phyloP scores from a whole-genome alignment of 441 rosid genomes.

The Euphorbia schlechtendalii region DNA sequence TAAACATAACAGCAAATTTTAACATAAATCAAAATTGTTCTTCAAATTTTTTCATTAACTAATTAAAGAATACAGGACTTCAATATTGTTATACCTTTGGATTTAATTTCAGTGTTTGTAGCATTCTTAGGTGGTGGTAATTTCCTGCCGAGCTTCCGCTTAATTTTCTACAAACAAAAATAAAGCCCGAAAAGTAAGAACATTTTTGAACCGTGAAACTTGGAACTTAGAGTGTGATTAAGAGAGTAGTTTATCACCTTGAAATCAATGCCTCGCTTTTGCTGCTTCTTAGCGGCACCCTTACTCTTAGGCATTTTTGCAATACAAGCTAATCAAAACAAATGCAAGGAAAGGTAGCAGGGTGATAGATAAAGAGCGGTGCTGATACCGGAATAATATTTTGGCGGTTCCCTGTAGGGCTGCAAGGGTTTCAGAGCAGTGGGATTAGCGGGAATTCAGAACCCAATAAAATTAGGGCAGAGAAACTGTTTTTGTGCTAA shows the following conservation, averaged over 20 bases:
- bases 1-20: conserved; percentile 1
- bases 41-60: neutral
- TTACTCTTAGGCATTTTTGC: conserved; percentile 49
- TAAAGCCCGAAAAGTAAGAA: neutral
- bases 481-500: too few relatives aligned
- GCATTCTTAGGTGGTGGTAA: conserved; percentile 91
- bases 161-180: conserved; percentile 58
- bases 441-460: neutral
- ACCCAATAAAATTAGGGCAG: neutral
- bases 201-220: neutral
- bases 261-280: conserved; percentile 68
- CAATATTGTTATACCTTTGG: conserved; percentile 48
- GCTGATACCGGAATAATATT: too few relatives aligned
- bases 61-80: neutral
- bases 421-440: too few relatives aligned
- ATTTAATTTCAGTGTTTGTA: conserved; percentile 80
- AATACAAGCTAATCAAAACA: neutral
- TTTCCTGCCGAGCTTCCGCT: conserved; percentile 82
- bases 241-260: conserved; percentile 35
- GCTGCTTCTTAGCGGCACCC: conserved; percentile 62
- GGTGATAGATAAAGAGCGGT: neutral
- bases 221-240: neutral
- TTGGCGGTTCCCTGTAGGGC: too few relatives aligned
- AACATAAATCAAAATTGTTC: neutral
- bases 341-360: neutral